Evolutionary conservation across 805 yeast genomes (phyloP), one percentile per base, ranked within the genome.

Genomic region (Kluyveromyces nonfermentans): DNA sequence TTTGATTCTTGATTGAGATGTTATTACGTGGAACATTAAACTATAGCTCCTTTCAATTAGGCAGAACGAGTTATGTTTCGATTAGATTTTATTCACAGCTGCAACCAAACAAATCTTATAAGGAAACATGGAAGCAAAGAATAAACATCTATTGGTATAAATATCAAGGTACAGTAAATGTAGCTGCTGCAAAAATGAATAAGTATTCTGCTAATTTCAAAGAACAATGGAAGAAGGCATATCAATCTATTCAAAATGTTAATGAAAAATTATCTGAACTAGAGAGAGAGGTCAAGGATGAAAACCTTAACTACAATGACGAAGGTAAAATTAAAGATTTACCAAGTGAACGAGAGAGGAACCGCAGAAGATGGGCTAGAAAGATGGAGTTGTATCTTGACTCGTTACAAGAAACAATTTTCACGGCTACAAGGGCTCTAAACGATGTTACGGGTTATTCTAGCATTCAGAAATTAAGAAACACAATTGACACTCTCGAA

Each of bases 361-460:
- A 60, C 19, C 60, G 76, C 40, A 63, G 57, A 41, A 51, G 47
- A 46, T 68, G 71, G 71, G 60, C 71, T 35, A 69, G 73, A 44
- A 68, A 65, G 48, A 51, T 79, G 18, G 75, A 68, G 34, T 50
- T 63, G n/a, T 74, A 73, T 53, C 65, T 79, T 18, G 76, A 72
- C 46, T 75, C 80, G 2, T 56, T 80, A 35, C 82, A 73, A 47
- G 77, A 71, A 15, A 72, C 84, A 1, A 68, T 79, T 5, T 69
- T 74, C 42, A 72, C 78, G 0, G 82, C 85, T 0, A 74, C 85
- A 0, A 71, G 77, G 47, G 75, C 89, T 1, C 70, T 90, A 30
- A 93, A 93, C 56, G 96, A 88, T 53, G 80, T 88, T 9, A 90
- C 98, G 0, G 98, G 98, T 0, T 93, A 93, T 61, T 74, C 87